These are phyloP conservation scores for Venturia asperata DNA, from an alignment of 2,329 filamentous ascomycete species.

Conservation along the genomic window DNA sequence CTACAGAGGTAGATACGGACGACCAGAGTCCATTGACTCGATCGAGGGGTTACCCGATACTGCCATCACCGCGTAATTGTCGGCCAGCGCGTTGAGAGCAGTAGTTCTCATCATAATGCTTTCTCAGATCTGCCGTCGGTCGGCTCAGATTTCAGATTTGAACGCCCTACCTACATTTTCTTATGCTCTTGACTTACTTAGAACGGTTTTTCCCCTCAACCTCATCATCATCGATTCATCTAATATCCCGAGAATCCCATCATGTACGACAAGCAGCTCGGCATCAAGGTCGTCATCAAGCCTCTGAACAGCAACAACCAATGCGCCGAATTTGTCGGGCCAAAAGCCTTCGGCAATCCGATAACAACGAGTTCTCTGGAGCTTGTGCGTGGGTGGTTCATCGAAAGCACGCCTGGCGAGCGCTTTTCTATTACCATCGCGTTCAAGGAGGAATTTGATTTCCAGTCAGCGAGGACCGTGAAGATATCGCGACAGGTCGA, in stretches of 20 bases:
- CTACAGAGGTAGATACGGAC: too few relatives aligned
- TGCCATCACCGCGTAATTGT: too few relatives aligned
- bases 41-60: too few relatives aligned
- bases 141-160: not conserved
- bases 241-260: not conserved
- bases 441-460: not conserved
- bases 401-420: not conserved
- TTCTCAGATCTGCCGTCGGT: not conserved
- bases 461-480: not conserved
- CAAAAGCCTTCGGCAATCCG: not conserved
- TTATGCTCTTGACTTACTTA: not conserved
- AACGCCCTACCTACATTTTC: not conserved
- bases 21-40: too few relatives aligned
- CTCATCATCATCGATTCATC: not conserved
- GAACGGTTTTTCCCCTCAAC: not conserved
- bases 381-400: not conserved
- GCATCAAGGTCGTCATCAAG: constrained; percentile 5
- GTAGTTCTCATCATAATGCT: too few relatives aligned
- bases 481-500: not conserved
- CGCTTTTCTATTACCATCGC: not conserved
- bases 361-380: not conserved
- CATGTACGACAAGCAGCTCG: not conserved
- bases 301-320: not conserved
- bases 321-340: not conserved
- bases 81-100: too few relatives aligned